Conservation (phyloP, 164 flowering plant genomes). For the Taxillus chinensis region DNA sequence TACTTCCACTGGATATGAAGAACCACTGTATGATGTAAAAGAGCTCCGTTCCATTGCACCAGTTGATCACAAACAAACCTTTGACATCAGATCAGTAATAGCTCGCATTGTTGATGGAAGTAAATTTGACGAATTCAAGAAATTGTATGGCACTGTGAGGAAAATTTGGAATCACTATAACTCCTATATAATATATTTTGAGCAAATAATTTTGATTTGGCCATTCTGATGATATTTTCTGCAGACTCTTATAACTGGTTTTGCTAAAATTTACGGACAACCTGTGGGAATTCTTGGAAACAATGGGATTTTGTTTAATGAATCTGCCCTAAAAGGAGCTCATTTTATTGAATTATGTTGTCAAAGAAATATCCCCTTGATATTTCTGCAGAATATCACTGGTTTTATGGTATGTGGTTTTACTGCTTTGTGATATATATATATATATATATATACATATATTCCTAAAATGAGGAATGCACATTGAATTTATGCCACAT, state of each 20-base stretch:
- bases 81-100: conserved; percentile 84
- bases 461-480: not conserved
- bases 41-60: conserved; percentile 91
- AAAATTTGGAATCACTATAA: conserved; percentile 11
- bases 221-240: conserved; percentile 11
- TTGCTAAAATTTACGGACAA: conserved; percentile 79
- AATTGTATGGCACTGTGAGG: conserved; percentile 98
- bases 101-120: conserved; percentile 94
- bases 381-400: conserved; percentile 94
- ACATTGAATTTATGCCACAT: not conserved
- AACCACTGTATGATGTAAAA: conserved; percentile 75
- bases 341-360: conserved; percentile 91
- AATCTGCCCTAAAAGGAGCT: conserved; percentile 95
- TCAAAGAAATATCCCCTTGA: conserved; percentile 90
- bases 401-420: conserved; percentile 76
- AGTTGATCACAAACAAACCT: conserved; percentile 75
- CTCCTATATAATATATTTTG: conserved; percentile 1
- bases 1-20: conserved; percentile 33
- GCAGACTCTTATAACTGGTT: conserved; percentile 98
- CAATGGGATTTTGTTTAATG: conserved; percentile 87
- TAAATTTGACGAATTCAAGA: conserved; percentile 98
- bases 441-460: not conserved
- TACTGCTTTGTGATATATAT: not conserved
- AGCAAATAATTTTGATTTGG: not conserved
- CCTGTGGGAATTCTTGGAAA: conserved; percentile 94